A percentile compares a stretch with the other conserved stretches of the same genome.
Conservation (phyloP, 2,329 filamentous ascomycete species). For the Ascochyta rabiei region DNA sequence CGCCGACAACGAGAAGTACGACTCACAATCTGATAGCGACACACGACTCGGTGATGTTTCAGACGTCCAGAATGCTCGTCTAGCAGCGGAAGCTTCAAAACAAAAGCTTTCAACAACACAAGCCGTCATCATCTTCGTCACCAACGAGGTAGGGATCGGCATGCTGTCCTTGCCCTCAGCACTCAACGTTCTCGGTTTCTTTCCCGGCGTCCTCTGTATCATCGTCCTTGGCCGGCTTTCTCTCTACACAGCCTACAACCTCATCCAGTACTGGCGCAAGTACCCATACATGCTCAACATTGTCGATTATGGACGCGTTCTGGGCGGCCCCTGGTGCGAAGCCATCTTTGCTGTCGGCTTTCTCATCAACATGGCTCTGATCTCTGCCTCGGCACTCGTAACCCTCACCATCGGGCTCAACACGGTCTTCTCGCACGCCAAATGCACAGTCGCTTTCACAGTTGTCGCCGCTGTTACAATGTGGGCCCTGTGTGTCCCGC, state of each 20-base stretch:
- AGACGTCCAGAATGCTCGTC: conserved; percentile 32
- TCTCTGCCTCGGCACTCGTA: conserved; percentile 34
- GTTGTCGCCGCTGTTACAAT: conserved; percentile 32
- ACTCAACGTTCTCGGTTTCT: conserved; percentile 34
- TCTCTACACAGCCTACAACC: conserved; percentile 38
- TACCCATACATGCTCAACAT: conserved; percentile 40
- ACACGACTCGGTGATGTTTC: conserved; percentile 30
- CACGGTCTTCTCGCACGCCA: conserved; percentile 34
- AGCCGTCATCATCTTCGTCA: conserved; percentile 40
- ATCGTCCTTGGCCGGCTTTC: conserved; percentile 34
- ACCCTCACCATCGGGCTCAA: conserved; percentile 39
- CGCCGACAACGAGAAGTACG: conserved; percentile 22
- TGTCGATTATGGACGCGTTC: conserved; percentile 37
- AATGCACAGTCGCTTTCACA: conserved; percentile 38
- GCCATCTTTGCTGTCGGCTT: conserved; percentile 34
- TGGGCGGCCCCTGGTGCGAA: conserved; percentile 35
- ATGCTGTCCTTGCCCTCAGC: conserved; percentile 35
- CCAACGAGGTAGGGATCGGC: conserved; percentile 40
- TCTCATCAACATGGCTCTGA: conserved; percentile 39
- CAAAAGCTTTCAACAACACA: conserved; percentile 34
- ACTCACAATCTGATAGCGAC: conserved; percentile 27
- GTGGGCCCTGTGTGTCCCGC: conserved; percentile 36
- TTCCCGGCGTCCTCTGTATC: conserved; percentile 34
- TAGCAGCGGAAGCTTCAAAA: conserved; percentile 15
- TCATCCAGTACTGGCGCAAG: conserved; percentile 40